phyloP scores from a whole-genome alignment of 805 yeast species.

The Ogataea angusta region DNA sequence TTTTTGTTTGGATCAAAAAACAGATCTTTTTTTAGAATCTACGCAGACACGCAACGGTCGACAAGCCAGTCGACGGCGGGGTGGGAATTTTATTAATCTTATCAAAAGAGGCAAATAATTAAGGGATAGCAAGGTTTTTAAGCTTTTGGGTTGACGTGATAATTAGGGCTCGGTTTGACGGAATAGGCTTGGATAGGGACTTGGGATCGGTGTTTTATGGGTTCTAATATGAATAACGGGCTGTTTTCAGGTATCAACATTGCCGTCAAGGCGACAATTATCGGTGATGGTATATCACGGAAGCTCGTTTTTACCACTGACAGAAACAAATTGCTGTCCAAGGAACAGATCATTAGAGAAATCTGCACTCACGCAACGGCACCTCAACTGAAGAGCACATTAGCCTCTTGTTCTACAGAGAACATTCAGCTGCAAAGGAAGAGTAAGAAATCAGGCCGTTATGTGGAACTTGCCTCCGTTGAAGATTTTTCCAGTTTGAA shows the following conservation, averaged over 20 bases:
- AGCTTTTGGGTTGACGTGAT: neutral
- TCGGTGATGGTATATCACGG: neutral
- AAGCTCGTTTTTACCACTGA: constrained; percentile 7
- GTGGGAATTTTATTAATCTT: neutral
- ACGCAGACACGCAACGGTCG: constrained; percentile 3
- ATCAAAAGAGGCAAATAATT: constrained; percentile 6
- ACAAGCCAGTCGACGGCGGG: constrained; percentile 10
- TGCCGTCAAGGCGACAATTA: constrained; percentile 7
- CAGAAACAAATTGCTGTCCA: constrained; percentile 6
- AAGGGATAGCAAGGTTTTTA: constrained; percentile 4
- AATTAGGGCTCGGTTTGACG: neutral
- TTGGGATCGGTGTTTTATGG: neutral
- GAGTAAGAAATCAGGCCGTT: constrained; percentile 44
- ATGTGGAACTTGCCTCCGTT: constrained; percentile 36
- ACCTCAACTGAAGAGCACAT: neutral
- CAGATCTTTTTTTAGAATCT: constrained; percentile 7
- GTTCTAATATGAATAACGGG: neutral
- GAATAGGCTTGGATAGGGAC: neutral
- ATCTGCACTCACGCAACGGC: neutral
- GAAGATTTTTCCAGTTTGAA: constrained; percentile 42
- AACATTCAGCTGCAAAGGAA: constrained; percentile 33
- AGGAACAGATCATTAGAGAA: constrained; percentile 8
- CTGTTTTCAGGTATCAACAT: constrained; percentile 1
- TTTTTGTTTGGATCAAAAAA: constrained; percentile 6
- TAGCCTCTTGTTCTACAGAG: neutral